These are phyloP conservation scores for Russula foetens DNA, from an alignment of 768 basidiomycete genomes.

Conservation along the genomic window DNA sequence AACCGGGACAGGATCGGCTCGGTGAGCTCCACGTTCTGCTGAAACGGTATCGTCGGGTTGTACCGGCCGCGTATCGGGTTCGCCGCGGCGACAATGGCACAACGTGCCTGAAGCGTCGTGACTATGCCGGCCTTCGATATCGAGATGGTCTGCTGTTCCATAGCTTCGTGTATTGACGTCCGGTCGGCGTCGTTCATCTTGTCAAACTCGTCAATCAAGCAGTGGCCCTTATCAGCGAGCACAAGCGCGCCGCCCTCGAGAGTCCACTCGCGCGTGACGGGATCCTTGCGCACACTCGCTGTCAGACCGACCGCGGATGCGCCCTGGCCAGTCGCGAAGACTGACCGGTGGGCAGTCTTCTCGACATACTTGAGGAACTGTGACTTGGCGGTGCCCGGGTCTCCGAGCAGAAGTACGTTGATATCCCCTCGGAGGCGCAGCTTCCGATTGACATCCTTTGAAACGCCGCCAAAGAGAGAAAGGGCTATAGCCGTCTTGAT, in stretches of 20 bases:
- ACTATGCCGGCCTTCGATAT: constrained; percentile 99
- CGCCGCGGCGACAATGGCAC: constrained; percentile 95
- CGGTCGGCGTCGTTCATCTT: constrained; percentile 99
- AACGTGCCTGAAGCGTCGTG: constrained; percentile 95
- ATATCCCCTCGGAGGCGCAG: constrained; percentile 96
- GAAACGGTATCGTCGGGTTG: constrained; percentile 96
- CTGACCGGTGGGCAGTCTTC: constrained; percentile 95
- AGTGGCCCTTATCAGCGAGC: constrained; percentile 96
- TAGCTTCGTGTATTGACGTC: constrained; percentile 98
- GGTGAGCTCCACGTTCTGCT: constrained; percentile 96
- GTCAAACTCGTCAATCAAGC: constrained; percentile 98
- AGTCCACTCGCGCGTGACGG: constrained; percentile 96
- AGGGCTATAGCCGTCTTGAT: constrained; percentile 97
- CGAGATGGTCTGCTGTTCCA: constrained; percentile 99
- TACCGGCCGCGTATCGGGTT: constrained; percentile 97
- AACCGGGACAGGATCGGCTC: constrained; percentile 98
- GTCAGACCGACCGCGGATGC: constrained; percentile 98
- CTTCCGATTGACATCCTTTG: constrained; percentile 96
- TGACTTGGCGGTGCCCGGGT: constrained; percentile 98
- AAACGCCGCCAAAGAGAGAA: constrained; percentile 87
- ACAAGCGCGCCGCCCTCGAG: constrained; percentile 97
- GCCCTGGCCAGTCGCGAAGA: constrained; percentile 97
- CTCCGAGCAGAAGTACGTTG: constrained; percentile 91
- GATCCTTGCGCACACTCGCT: constrained; percentile 97
- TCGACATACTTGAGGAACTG: constrained; percentile 99